Percentiles rank a stretch among this genome's conserved stretches.
Conservation (phyloP, 2,329 filamentous ascomycete species). For the Colletotrichum eleusines region DNA sequence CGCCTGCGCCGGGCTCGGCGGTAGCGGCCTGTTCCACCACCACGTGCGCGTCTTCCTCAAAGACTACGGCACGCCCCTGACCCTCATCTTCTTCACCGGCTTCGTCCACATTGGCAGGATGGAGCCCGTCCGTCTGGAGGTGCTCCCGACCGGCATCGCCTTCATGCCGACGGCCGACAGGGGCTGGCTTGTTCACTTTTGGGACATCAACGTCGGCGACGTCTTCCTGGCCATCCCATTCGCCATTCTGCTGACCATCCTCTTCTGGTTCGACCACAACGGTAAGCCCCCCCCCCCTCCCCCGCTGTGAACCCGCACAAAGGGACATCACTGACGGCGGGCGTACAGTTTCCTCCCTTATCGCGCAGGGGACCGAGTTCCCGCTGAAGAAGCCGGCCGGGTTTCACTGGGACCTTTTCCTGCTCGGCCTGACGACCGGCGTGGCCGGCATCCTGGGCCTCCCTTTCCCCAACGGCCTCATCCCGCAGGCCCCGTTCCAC, state of each 20-base stretch:
- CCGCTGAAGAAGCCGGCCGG: slow-evolving; percentile 84
- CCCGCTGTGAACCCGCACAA: too few relatives aligned
- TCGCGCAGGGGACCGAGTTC: slow-evolving; percentile 86
- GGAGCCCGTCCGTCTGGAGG: slow-evolving; percentile 75
- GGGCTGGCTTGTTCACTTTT: slow-evolving; percentile 84
- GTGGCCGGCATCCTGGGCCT: slow-evolving; percentile 81
- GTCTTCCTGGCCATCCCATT: slow-evolving; percentile 91
- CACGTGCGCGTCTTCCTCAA: slow-evolving; percentile 85
- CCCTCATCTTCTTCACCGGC: slow-evolving; percentile 88
- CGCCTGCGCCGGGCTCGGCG: slow-evolving; percentile 77
- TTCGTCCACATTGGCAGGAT: slow-evolving; percentile 91
- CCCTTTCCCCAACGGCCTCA: slow-evolving; percentile 85
- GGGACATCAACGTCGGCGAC: slow-evolving; percentile 78
- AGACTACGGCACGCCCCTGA: slow-evolving; percentile 88
- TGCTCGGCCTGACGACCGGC: slow-evolving; percentile 82
- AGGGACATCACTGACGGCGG: background rate
- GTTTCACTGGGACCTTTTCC: slow-evolving; percentile 88
- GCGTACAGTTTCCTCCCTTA: slow-evolving; percentile 78
- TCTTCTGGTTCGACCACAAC: slow-evolving; percentile 94
- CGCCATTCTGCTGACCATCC: slow-evolving; percentile 82
- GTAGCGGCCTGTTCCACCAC: slow-evolving; percentile 78
- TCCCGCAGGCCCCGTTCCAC: slow-evolving; percentile 87
- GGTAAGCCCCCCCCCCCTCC: slow-evolving; percentile 59
- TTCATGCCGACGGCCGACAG: slow-evolving; percentile 83
- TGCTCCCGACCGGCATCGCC: slow-evolving; percentile 79